These are phyloP conservation scores for Plantago lanceolata DNA, from an alignment of 305 asterid species.

Conservation along the genomic window DNA sequence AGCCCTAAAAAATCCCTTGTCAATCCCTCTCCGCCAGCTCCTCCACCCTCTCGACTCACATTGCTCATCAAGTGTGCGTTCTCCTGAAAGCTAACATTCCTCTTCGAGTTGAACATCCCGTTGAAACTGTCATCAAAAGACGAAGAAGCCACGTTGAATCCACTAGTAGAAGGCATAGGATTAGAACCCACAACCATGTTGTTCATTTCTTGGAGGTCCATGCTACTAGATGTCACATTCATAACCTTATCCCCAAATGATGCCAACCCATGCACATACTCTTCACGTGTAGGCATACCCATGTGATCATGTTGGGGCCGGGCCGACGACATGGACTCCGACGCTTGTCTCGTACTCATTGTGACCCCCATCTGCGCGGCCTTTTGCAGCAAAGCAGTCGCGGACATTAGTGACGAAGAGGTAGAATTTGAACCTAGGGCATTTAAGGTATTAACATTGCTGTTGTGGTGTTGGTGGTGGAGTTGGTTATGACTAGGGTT, in stretches of 20 bases:
- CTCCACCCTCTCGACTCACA: conserved; percentile 11
- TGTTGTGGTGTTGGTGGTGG: background rate
- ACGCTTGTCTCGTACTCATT: conserved; percentile 30
- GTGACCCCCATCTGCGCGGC: conserved; percentile 70
- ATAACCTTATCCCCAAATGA: background rate
- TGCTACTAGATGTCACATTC: conserved; percentile 34
- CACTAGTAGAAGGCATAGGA: conserved; percentile 28
- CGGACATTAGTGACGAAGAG: conserved; percentile 50
- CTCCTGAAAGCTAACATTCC: conserved; percentile 25
- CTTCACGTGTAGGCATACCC: conserved; percentile 50
- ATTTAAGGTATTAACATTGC: background rate
- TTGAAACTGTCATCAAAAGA: conserved; percentile 29
- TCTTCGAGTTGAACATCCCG: conserved; percentile 32
- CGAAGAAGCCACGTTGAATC: conserved; percentile 22
- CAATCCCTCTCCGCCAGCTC: conserved; percentile 38
- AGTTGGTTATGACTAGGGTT: conserved; percentile 23
- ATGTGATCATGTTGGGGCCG: conserved; percentile 29
- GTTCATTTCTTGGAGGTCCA: conserved; percentile 30
- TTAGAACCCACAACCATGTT: conserved; percentile 23
- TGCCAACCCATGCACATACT: conserved; percentile 20
- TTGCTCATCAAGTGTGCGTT: background rate
- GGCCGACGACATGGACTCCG: conserved; percentile 4
- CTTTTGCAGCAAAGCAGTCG: conserved; percentile 69
- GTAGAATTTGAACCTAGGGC: conserved; percentile 12
- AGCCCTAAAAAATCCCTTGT: conserved; percentile 67